Conservation (phyloP, 257 asterid species). For the Eustoma russellianum region DNA sequence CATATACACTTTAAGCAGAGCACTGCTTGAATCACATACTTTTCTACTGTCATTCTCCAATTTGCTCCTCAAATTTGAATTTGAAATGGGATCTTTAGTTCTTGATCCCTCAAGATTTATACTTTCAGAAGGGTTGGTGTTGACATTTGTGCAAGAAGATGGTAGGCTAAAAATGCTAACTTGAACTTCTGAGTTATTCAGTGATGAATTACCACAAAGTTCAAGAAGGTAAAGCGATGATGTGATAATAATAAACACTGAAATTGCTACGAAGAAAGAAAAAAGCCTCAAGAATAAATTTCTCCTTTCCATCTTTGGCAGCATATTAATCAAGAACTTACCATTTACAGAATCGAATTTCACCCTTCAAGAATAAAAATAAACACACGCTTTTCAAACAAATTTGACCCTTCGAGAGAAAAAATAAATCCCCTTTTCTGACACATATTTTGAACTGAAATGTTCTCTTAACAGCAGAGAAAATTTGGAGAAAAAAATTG, state of each 20-base stretch:
- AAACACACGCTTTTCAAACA: no score
- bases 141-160: constrained; percentile 17
- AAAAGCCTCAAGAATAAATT: constrained; percentile 43
- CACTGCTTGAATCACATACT: constrained; percentile 32
- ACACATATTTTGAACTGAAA: no score
- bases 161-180: constrained; percentile 23
- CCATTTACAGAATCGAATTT: no score
- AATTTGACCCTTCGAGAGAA: no score
- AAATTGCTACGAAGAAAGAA: constrained; percentile 43
- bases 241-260: constrained; percentile 43
- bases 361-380: no score
- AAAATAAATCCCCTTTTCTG: no score
- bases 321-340: constrained; percentile 18
- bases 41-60: constrained; percentile 2
- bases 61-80: constrained; percentile 1
- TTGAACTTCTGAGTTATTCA: constrained; percentile 28
- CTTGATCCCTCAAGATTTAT: constrained; percentile 3
- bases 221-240: constrained; percentile 44
- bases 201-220: constrained; percentile 25
- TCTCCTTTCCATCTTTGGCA: constrained; percentile 38
- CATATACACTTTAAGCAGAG: constrained; percentile 60
- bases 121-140: constrained; percentile 8
- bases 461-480: no score
- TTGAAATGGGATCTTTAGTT: constrained; percentile 10
- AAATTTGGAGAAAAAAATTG: no score